Evolutionary conservation across 352 stramenopile genomes (phyloP), one percentile per base, ranked within the genome.

Genomic region (Aphanomyces invadans): DNA sequence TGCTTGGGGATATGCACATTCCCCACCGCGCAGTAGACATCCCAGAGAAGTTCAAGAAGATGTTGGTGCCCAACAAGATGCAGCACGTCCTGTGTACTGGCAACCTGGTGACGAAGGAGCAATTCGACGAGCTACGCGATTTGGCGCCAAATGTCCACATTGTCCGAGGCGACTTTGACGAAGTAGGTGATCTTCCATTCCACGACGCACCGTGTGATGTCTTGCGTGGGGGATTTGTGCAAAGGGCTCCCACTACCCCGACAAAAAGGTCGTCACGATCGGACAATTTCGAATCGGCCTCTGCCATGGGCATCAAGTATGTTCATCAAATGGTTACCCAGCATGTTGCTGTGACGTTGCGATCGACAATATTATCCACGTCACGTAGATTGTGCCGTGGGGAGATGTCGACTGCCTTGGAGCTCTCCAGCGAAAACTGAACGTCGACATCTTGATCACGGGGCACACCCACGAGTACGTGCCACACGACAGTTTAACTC

Each of bases 61-160:
- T 95, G 78, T 78, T 92, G 56, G 84, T 93, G 11, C 96, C 96
- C 2, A 98, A 98, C 72, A 98, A 98, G 73, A 99, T 99, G 76
- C 93, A 99, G 73, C 96, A 99, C 73, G 90, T 99, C 10, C 74
- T 99, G 56, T 99, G 96, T 75, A 99, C 96, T 17, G 97, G 97
- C 31, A 99, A 99, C 75, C 76, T 99, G 67, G 88, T 89, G 56
- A 93, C 88, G 2, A 92, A 92, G 56, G 95, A 98, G 71, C 91
- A 98, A 72, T 98, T 95, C 67, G 88, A 98, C 25, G 91, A 98
- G 74, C 78, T 99, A 53, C 84, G 84, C 42, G 81, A 86, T n/a
- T 74, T 99, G n/a, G 91, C 95, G 26, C 92, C 93, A 1, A 99
- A 98, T 70, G 92, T 99, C 5, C 92, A 98, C 79, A 80, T 98